phyloP scores from a whole-genome alignment of 1,284 basidiomycete species.

The Thecaphora thlaspeos region DNA sequence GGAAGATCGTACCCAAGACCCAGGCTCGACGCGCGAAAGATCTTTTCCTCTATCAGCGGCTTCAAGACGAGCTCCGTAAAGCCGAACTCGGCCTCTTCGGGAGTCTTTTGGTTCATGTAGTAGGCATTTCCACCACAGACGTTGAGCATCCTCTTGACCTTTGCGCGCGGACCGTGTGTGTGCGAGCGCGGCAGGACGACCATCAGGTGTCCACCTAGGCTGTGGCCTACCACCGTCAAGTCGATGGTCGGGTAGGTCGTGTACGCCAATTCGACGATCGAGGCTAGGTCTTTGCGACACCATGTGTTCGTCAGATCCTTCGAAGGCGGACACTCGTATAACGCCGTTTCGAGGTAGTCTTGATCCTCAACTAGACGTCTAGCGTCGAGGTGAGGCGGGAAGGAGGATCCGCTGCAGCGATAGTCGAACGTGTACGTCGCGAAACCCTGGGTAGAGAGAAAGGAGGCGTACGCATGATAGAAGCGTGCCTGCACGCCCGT shows the following conservation, averaged over 20 bases:
- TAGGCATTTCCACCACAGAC: constrained; percentile 47
- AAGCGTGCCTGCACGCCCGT: constrained; percentile 44
- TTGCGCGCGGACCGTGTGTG: constrained; percentile 29
- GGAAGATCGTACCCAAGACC: constrained; percentile 46
- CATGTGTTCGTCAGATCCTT: constrained; percentile 43
- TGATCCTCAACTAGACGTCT: constrained; percentile 29
- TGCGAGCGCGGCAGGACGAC: constrained; percentile 19
- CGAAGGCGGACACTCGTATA: constrained; percentile 23
- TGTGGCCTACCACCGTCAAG: constrained; percentile 37
- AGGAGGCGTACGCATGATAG: constrained; percentile 40
- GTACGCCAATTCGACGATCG: constrained; percentile 28
- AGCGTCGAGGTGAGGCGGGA: constrained; percentile 31
- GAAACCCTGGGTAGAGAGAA: constrained; percentile 35
- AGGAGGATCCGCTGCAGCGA: constrained; percentile 36
- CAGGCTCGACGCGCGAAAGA: constrained; percentile 35
- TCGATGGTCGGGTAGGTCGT: constrained; percentile 21
- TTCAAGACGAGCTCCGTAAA: constrained; percentile 38
- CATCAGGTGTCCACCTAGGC: constrained; percentile 43
- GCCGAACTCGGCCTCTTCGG: constrained; percentile 33
- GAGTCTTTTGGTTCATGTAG: constrained; percentile 30
- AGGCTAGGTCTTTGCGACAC: constrained; percentile 38
- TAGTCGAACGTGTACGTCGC: constrained; percentile 46
- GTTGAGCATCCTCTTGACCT: constrained; percentile 33
- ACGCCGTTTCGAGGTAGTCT: constrained; percentile 32
- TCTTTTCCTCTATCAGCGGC: constrained; percentile 35